Conservation (phyloP, 176 grass and related monocot species). For the Elaeis guineensis region DNA sequence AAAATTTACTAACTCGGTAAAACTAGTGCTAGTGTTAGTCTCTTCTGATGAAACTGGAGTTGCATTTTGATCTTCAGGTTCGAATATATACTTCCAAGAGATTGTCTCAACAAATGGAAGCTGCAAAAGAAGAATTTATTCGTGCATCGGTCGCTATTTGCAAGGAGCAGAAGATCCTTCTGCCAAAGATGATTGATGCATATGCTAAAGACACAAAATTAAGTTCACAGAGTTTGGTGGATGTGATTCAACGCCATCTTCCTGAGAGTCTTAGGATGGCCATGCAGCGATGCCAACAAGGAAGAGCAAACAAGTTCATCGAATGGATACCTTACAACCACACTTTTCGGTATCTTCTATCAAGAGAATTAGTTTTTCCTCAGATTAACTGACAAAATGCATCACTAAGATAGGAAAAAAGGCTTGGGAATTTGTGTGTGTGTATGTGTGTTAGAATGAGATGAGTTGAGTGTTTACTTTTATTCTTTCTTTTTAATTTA, state of each 20-base stretch:
- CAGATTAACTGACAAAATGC: background rate
- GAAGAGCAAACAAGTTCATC: background rate
- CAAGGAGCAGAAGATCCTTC: constrained; percentile 13
- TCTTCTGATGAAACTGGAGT: too few species aligned
- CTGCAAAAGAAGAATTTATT: constrained; percentile 6
- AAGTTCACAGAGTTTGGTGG: background rate
- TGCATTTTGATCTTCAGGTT: constrained; percentile 1
- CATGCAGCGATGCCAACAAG: constrained; percentile 3
- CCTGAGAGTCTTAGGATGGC: constrained; percentile 5
- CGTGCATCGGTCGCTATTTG: background rate
- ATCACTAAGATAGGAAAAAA: too few species aligned
- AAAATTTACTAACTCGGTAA: too few species aligned
- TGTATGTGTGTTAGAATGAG: too few species aligned
- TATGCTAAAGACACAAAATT: constrained; percentile 9
- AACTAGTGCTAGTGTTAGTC: too few species aligned
- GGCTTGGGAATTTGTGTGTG: too few species aligned
- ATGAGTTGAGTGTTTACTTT: background rate
- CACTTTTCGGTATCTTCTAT: constrained; percentile 13
- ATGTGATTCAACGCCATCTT: constrained; percentile 2
- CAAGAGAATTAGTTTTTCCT: constrained; percentile 2
- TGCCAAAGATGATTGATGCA: constrained; percentile 3
- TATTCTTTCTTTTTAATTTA: background rate
- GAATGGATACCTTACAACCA: constrained; percentile 10
- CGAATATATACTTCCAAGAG: background rate
- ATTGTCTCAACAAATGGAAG: constrained; percentile 9